Percentiles rank a stretch among this genome's conserved stretches.
Conservation (phyloP, 2,329 filamentous ascomycete genomes). For the Arachnopeziza araneosa region DNA sequence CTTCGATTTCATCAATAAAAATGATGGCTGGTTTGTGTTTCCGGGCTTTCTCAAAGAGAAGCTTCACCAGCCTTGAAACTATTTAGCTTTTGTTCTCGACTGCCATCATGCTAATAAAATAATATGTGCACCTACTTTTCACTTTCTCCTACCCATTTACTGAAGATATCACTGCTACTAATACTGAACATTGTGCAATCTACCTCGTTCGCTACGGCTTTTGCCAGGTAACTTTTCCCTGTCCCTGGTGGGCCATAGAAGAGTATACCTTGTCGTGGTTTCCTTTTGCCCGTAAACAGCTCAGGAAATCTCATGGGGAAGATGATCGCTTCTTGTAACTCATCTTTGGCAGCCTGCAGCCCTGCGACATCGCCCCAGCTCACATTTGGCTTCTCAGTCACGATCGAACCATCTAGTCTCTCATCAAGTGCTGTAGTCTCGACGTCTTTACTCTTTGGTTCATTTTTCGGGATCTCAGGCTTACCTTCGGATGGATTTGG, state of each 20-base stretch:
- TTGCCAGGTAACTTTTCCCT: slow-evolving; percentile 65
- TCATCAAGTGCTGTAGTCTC: neutral
- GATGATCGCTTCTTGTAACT: neutral
- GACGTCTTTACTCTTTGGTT: neutral
- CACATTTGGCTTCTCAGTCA: neutral
- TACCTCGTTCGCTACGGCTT: slow-evolving; percentile 62
- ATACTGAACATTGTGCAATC: slow-evolving; percentile 79
- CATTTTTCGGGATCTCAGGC: neutral
- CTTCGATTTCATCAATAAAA: slow-evolving; percentile 95
- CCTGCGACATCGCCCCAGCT: neutral
- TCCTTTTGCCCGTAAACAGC: neutral
- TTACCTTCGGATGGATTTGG: neutral
- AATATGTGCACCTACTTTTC: slow-evolving; percentile 64
- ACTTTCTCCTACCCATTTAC: slow-evolving; percentile 93
- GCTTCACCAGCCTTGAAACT: slow-evolving; percentile 50
- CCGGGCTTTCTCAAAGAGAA: slow-evolving; percentile 84
- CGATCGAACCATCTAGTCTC: neutral
- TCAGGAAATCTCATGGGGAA: neutral
- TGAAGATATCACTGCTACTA: slow-evolving; percentile 84
- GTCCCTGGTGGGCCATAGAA: slow-evolving; percentile 85
- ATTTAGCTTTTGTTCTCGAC: neutral
- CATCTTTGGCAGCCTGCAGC: neutral
- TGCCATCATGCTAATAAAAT: neutral
- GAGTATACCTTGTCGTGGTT: slow-evolving; percentile 54
- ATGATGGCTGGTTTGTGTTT: slow-evolving; percentile 89